phyloP scores from a whole-genome alignment of 164 flowering plant species.

The Magnolia officinalis region DNA sequence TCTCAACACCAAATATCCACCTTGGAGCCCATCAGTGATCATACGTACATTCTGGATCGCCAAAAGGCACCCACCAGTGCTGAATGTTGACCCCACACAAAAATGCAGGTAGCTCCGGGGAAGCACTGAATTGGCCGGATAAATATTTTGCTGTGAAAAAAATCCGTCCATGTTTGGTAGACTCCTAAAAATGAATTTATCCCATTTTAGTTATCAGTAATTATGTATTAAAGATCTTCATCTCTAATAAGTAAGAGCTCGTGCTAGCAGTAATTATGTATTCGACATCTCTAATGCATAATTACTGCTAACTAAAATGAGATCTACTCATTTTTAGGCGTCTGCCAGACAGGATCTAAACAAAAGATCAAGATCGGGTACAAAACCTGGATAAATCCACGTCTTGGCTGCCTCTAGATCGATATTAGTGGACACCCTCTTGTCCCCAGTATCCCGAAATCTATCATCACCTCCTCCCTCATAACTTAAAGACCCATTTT shows the following conservation, averaged over 20 bases:
- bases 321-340: too few species aligned
- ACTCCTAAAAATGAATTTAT: too few species aligned
- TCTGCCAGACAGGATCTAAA: background rate
- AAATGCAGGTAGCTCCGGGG: background rate
- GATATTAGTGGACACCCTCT: constrained; percentile 25
- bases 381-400: constrained; percentile 89
- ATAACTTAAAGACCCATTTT: background rate
- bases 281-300: too few species aligned
- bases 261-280: too few species aligned
- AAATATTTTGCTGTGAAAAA: too few species aligned
- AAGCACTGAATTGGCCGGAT: too few species aligned
- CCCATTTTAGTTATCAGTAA: too few species aligned
- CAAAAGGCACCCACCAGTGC: background rate
- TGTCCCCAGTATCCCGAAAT: constrained; percentile 9
- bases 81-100: background rate
- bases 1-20: background rate
- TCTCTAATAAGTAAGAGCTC: too few species aligned
- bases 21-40: too few species aligned
- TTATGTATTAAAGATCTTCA: too few species aligned
- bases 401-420: constrained; percentile 84
- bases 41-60: background rate
- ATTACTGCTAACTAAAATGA: too few species aligned
- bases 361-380: background rate
- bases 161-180: too few species aligned
- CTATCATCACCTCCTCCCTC: background rate